phyloP scores from a whole-genome alignment of 2,329 filamentous ascomycete genomes.

The Penicillium glabrum region DNA sequence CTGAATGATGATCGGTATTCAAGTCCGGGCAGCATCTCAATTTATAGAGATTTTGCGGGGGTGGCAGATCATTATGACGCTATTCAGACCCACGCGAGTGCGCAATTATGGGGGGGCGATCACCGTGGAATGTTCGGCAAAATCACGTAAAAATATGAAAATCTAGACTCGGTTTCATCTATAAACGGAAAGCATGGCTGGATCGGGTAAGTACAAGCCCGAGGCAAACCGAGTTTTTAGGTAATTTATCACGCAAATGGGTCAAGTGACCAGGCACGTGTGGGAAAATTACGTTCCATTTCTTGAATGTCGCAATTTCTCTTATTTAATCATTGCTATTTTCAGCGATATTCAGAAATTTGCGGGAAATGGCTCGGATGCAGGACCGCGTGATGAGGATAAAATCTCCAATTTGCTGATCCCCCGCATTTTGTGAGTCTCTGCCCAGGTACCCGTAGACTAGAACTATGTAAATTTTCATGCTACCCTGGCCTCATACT shows the following conservation, averaged over 20 bases:
- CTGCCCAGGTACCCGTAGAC: neutral
- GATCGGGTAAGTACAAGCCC: neutral
- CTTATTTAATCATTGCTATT: neutral
- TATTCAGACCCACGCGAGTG: neutral
- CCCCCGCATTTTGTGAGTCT: neutral
- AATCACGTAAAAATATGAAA: slow-evolving; percentile 1
- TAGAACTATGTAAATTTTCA: neutral
- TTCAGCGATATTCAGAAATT: neutral
- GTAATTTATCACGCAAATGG: neutral
- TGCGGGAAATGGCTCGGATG: neutral
- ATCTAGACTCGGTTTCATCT: slow-evolving; percentile 1
- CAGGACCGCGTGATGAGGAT: neutral
- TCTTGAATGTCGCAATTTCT: neutral
- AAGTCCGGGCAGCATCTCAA: slow-evolving; percentile 4
- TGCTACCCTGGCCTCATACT: no score
- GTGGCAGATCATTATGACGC: slow-evolving; percentile 14
- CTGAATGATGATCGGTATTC: neutral
- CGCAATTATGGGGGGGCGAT: neutral
- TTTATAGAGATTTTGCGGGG: slow-evolving; percentile 13
- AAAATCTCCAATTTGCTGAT: neutral
- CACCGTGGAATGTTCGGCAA: neutral
- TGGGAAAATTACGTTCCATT: neutral
- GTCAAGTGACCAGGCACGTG: neutral
- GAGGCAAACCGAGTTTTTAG: neutral
- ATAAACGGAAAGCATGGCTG: neutral